phyloP scores from a whole-genome alignment of 2,329 filamentous ascomycete species.

The Alternaria conjuncta region DNA sequence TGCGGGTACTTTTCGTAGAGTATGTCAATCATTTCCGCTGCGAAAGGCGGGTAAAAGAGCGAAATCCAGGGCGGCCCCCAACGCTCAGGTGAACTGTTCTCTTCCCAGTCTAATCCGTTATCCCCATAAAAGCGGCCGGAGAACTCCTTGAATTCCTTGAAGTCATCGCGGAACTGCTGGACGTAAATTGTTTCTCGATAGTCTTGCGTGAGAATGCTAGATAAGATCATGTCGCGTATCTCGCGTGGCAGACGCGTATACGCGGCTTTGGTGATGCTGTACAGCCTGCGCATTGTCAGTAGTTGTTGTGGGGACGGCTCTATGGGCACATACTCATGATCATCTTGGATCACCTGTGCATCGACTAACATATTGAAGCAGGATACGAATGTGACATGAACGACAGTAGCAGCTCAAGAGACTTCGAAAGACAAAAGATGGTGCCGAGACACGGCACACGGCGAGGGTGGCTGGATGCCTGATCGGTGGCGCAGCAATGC shows the following conservation, averaged over 20 bases:
- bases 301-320: not conserved
- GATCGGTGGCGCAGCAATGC: not conserved
- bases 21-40: not conserved
- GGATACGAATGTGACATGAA: not conserved
- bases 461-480: not conserved
- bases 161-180: not conserved
- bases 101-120: fast-evolving
- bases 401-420: not conserved
- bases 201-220: not conserved
- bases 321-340: not conserved
- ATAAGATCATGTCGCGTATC: not conserved
- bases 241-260: not conserved
- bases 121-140: not conserved
- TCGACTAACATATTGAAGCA: not conserved
- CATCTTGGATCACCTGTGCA: not conserved
- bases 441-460: not conserved
- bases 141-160: not conserved
- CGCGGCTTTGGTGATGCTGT: not conserved
- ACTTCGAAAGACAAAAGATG: not conserved
- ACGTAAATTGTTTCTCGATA: not conserved
- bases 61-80: not conserved
- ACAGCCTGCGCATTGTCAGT: not conserved
- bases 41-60: not conserved
- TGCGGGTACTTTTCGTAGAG: not conserved
- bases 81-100: not conserved